Conservation (phyloP, 192 early-diverging fungal species). For the Rhizoclosmatium globosum region DNA sequence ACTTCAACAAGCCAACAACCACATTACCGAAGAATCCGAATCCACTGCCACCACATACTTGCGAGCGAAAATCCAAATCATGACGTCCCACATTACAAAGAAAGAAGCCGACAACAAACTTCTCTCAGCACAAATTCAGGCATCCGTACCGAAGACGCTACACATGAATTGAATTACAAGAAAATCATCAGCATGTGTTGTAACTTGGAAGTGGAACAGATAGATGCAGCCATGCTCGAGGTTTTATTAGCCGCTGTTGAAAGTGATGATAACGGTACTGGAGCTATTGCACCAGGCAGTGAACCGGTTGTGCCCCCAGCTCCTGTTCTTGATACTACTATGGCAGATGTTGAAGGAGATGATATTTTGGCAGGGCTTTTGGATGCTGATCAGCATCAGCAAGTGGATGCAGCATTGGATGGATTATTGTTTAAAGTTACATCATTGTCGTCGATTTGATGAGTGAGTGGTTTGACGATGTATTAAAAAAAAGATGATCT, state of each 20-base stretch:
- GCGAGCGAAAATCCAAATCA: not conserved
- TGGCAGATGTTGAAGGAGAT: not conserved
- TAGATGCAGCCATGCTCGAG: conserved; percentile 77
- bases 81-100: conserved; percentile 19
- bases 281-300: not conserved
- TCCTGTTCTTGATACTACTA: not conserved
- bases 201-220: conserved; percentile 76
- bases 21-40: not conserved
- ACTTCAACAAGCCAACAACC: not conserved
- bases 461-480: not conserved
- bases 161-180: conserved; percentile 81
- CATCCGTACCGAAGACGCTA: conserved; percentile 5
- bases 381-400: not conserved
- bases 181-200: conserved; percentile 88
- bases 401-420: conserved; percentile 14
- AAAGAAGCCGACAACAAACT: conserved; percentile 41
- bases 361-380: not conserved
- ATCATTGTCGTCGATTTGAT: conserved; percentile 12
- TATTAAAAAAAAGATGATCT: not conserved
- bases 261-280: conserved; percentile 56
- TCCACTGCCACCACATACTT: not conserved
- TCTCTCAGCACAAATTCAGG: conserved; percentile 64
- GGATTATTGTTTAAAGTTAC: conserved; percentile 30
- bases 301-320: not conserved
- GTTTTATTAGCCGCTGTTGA: conserved; percentile 83